Conservation (phyloP, 805 yeast genomes). For the Blastobotrys muscicola region DNA sequence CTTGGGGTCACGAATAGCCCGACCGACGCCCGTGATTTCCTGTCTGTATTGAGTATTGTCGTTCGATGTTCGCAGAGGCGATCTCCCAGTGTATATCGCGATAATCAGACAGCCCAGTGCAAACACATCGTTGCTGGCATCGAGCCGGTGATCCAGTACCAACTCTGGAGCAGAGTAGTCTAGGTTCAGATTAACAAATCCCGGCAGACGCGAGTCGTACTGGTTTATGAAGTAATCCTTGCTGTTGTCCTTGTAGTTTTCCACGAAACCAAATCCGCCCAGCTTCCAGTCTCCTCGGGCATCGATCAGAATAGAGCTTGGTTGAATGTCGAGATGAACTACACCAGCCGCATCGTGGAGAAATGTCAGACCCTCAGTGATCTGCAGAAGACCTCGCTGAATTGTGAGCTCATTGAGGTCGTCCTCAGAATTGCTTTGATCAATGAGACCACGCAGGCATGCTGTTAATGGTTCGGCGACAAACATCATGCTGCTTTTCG, state of each 20-base stretch:
- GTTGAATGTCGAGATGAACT: slow-evolving; percentile 71
- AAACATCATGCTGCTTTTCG: slow-evolving; percentile 64
- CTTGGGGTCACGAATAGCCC: slow-evolving; percentile 36
- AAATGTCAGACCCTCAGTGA: slow-evolving; percentile 71
- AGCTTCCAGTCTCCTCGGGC: slow-evolving; percentile 87
- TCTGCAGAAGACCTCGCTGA: slow-evolving; percentile 74
- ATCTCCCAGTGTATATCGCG: slow-evolving; percentile 49
- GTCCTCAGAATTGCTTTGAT: slow-evolving; percentile 24
- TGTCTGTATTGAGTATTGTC: slow-evolving; percentile 42
- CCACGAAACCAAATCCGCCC: slow-evolving; percentile 55
- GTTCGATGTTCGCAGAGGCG: slow-evolving; percentile 39
- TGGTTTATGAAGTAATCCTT: slow-evolving; percentile 60
- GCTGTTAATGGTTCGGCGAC: slow-evolving; percentile 73
- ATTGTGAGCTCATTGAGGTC: slow-evolving; percentile 62
- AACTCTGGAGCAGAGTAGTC: slow-evolving; percentile 82
- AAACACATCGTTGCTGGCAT: slow-evolving; percentile 70
- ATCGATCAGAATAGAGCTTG: slow-evolving; percentile 66
- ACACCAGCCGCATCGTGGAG: slow-evolving; percentile 67
- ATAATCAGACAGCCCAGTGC: slow-evolving; percentile 71
- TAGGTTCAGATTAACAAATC: slow-evolving; percentile 57
- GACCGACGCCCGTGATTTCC: slow-evolving; percentile 31
- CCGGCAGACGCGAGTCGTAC: slow-evolving; percentile 66
- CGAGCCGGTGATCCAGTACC: slow-evolving; percentile 52
- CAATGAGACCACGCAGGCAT: slow-evolving; percentile 39
- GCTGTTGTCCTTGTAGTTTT: slow-evolving; percentile 40